A percentile compares a stretch with the other conserved stretches of the same genome.
Conservation (phyloP, 352 stramenopile species). For the Globisporangium iwayamae region DNA sequence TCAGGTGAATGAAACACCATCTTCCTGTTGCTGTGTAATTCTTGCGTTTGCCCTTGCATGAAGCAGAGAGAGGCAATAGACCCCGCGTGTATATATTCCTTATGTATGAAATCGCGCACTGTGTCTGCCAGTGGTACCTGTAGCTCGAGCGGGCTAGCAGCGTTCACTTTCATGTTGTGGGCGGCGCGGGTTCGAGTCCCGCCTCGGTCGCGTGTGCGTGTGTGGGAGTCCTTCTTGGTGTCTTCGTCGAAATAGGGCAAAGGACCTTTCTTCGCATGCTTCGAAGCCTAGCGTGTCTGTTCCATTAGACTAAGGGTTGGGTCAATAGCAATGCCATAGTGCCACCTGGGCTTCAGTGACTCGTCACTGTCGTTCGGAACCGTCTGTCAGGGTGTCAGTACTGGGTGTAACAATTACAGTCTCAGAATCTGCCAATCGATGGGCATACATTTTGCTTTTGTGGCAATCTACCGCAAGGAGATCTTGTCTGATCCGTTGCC, state of each 20-base stretch:
- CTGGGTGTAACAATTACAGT: slow-evolving; percentile 53
- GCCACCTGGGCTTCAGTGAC: slow-evolving; percentile 10
- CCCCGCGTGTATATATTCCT: slow-evolving; percentile 7
- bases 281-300: slow-evolving; percentile 89
- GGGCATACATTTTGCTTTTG: slow-evolving; percentile 34
- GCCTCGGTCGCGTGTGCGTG: slow-evolving; percentile 9
- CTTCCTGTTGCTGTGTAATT: background rate
- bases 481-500: background rate
- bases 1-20: background rate
- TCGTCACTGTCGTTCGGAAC: slow-evolving; percentile 1
- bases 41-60: background rate
- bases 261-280: slow-evolving; percentile 40
- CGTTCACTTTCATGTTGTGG: slow-evolving; percentile 3
- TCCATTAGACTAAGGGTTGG: slow-evolving; percentile 88
- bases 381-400: slow-evolving; percentile 83
- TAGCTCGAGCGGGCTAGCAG: slow-evolving; percentile 15
- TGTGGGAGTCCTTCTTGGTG: background rate
- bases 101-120: background rate
- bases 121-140: background rate
- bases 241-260: background rate
- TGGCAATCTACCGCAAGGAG: slow-evolving; percentile 1
- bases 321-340: slow-evolving; percentile 86
- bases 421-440: slow-evolving; percentile 88
- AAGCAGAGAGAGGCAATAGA: background rate
- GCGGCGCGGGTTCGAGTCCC: slow-evolving; percentile 66